Evolutionary conservation across 78 protist species (phyloP).

Genomic region (Paratrimastix pyriformis): DNA sequence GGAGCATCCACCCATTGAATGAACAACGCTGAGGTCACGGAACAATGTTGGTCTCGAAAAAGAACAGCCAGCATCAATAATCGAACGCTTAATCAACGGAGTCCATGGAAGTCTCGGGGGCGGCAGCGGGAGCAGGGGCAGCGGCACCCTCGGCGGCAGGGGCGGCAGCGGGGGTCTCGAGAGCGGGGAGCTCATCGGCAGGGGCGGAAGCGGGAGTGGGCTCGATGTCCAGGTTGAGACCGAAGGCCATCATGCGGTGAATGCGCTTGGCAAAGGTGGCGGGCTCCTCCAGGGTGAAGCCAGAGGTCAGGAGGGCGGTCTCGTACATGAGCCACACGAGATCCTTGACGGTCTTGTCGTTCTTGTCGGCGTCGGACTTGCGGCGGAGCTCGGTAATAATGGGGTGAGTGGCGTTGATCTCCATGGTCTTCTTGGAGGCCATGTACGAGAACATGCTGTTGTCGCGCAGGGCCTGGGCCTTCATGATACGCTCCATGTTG

Average conservation of each 20-base stretch:
- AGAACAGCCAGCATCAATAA: too few relatives aligned
- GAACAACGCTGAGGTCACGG: too few relatives aligned
- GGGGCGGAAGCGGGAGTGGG: too few relatives aligned
- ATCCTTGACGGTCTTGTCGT: slow-evolving; percentile 87
- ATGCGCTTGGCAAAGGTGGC: slow-evolving; percentile 78
- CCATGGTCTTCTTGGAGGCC: slow-evolving; percentile 89
- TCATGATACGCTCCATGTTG: slow-evolving; percentile 98
- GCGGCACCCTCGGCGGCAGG: too few relatives aligned
- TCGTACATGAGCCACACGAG: slow-evolving; percentile 87
- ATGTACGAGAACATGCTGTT: slow-evolving; percentile 82
- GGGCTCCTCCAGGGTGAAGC: slow-evolving; percentile 95
- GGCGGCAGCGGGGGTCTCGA: too few relatives aligned
- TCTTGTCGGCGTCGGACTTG: slow-evolving; percentile 56
- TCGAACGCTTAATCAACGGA: too few relatives aligned
- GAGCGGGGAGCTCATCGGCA: too few relatives aligned
- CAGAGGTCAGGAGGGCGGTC: slow-evolving; percentile 90
- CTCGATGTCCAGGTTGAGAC: slow-evolving; percentile 39
- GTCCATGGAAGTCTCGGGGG: too few relatives aligned
- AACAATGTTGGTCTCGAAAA: too few relatives aligned
- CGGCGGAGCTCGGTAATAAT: slow-evolving; percentile 75
- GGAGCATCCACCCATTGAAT: too few relatives aligned
- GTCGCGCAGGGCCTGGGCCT: slow-evolving; percentile 97
- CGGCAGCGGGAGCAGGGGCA: too few relatives aligned
- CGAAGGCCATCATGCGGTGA: slow-evolving; percentile 77
- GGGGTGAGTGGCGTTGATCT: slow-evolving; percentile 91